Evolutionary conservation across 768 basidiomycete species (phyloP), one percentile per base, ranked within the genome.

Genomic region (Boletus insuetus): DNA sequence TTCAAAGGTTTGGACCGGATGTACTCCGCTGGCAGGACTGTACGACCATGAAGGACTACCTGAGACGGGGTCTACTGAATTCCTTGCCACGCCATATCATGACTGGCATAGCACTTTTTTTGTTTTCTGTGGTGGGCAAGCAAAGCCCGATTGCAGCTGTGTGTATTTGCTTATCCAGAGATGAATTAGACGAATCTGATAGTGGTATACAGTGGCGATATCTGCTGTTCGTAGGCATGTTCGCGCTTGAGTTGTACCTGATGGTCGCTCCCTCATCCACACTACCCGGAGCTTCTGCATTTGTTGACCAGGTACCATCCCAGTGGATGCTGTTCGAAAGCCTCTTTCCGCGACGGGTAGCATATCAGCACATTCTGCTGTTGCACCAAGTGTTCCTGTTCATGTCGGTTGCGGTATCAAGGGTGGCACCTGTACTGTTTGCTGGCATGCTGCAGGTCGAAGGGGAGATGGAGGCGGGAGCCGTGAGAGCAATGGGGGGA

Each of bases 381-480:
- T 75, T 94, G 38, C 91, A 90, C 63, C 85, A 91, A 58, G 65
- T 89, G 26, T 92, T 90, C 69, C 72, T 91, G 62, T 85, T 89
- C 67, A 64, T 86, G 53, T 88, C 83, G 31, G 79, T 91, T 38
- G 90, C 89, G 0, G 77, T 92, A 11, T 82, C 80, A 16, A 77
- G 86, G 19, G 83, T 94, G 6, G 81, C 81, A 0, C 91, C 91
- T 0, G 81, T 82, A 31, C 73, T 93, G 52, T 79, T 84, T 58
- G 82, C 85, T 11, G 63, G 53, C 1, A 22, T 56, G 54, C 56
- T 60, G 58, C 22, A 22, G 6, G 67, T 73, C 7, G 73, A 77
- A 37, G 64, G 37, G n/a, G 55, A 60, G 43, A 53, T 49, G 44
- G 64, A 66, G 17, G 56, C 67, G 44, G 53, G 56, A 0, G 64